These are phyloP conservation scores for Fusarium phyllophilum DNA, from an alignment of 2,329 filamentous ascomycete genomes.

Conservation along the genomic window DNA sequence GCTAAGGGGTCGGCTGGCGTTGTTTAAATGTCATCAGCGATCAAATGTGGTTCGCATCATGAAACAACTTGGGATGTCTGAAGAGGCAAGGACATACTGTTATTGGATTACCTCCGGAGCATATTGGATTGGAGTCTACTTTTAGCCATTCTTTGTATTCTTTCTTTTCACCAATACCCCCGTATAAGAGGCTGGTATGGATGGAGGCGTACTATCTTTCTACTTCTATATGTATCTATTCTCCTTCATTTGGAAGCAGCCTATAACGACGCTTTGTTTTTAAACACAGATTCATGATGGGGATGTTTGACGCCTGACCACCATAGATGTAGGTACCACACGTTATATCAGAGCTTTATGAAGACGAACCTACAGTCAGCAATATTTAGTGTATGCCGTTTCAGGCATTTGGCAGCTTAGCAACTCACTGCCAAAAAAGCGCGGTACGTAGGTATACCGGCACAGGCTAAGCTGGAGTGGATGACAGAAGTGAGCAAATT, in stretches of 20 bases:
- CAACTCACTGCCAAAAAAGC: not conserved
- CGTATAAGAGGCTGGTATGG: constrained; percentile 19
- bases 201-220: constrained; percentile 11
- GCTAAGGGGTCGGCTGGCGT: constrained; percentile 24
- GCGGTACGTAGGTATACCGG: not conserved
- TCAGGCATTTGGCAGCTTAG: not conserved
- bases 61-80: constrained; percentile 34
- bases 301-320: not conserved
- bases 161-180: constrained; percentile 30
- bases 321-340: not conserved
- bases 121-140: constrained; percentile 23
- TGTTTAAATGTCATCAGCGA: constrained; percentile 20
- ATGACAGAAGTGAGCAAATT: constrained; percentile 18
- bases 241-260: constrained; percentile 8
- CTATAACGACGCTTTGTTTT: not conserved
- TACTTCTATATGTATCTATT: constrained; percentile 16
- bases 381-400: not conserved
- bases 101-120: constrained; percentile 20
- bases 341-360: not conserved
- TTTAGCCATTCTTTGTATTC: constrained; percentile 12
- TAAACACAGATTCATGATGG: not conserved
- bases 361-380: not conserved
- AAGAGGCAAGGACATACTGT: constrained; percentile 17
- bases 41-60: constrained; percentile 34
- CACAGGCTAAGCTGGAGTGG: not conserved